Evolutionary conservation across 2,329 filamentous ascomycete species (phyloP), one percentile per base, ranked within the genome.

Genomic region (Pseudophaeomoniella oleicola): DNA sequence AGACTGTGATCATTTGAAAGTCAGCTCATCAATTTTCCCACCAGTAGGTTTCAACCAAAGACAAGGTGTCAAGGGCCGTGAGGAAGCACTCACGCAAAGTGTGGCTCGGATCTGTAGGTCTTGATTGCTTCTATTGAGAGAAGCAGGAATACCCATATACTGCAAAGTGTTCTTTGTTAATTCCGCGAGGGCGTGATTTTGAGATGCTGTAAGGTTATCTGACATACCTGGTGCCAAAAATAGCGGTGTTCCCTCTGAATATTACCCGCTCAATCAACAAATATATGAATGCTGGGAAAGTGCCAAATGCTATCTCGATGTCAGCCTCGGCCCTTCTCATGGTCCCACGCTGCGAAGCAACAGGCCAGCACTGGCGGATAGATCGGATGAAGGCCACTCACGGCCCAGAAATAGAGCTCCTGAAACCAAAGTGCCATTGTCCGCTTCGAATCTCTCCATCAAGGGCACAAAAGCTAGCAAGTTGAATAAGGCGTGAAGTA

Each of bases 101-200:
- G 70, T 0, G 90, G 90, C 52, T 93, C 86, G 19, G 75, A 69
- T 48, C 76, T 78, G 58, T 81, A 88, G 2, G 83, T 87, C 55
- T 86, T 83, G 45, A 94, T 81, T 4, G 85, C 78, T 58, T 96
- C 88, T 44, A 81, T 75, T 30, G 78, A 80, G 22, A 96, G 68
- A 15, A 98, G 69, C 16, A 94, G 70, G 55, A 96, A 94, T 1
- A 93, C 80, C 85, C 88, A 94, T 38, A 94, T 72, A 56, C 87
- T 94, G 44, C 5, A 16, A 39, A 55, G 48, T n/a, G n/a, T 32
- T 43, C 27, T 17, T 32, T 6, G 31, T 9, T 14, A 19, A 31
- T 27, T 27, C 22, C 6, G 22, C 22, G 6, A 6, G 22, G n/a
- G n/a, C n/a, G n/a, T n/a, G n/a, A n/a, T n/a, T n/a, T n/a, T n/a